Percentiles rank a stretch among this genome's conserved stretches.
phyloP scores from a whole-genome alignment of 2,329 filamentous ascomycete genomes.

The Exophiala sideris region DNA sequence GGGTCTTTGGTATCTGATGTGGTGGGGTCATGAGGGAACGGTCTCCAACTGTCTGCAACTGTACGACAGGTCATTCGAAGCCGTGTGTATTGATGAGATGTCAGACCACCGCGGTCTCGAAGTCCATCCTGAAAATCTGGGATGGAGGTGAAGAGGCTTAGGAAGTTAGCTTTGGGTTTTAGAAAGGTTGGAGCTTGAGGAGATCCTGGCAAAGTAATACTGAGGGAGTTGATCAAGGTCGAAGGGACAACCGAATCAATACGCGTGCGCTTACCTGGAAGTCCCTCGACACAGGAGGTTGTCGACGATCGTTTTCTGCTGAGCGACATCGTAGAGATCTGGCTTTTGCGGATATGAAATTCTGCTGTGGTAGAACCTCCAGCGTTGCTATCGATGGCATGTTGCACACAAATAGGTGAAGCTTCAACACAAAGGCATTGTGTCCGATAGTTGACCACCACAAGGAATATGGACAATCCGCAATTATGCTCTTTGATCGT shows the following conservation, averaged over 20 bases:
- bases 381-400: too few species aligned
- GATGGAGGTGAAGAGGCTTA: conserved; percentile 5
- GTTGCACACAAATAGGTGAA: neutral
- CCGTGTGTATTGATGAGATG: conserved; percentile 4
- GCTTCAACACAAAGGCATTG: neutral
- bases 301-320: neutral
- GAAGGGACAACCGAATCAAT: neutral
- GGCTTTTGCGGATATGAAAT: neutral
- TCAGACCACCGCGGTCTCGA: conserved; percentile 5
- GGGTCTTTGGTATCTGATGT: conserved; percentile 5
- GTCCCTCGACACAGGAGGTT: neutral
- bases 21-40: conserved; percentile 4
- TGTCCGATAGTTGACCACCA: neutral
- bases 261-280: conserved; percentile 6
- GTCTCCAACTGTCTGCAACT: conserved; percentile 7
- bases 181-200: neutral
- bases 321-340: neutral
- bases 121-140: conserved; percentile 7
- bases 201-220: neutral
- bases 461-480: too few species aligned
- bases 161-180: neutral
- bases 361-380: neutral
- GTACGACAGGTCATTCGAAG: conserved; percentile 12
- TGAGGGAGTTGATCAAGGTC: neutral
- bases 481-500: too few species aligned